Evolutionary conservation across 2,329 filamentous ascomycete genomes (phyloP), one percentile per base, ranked within the genome.

Genomic region (Sordariomycetes sp.): DNA sequence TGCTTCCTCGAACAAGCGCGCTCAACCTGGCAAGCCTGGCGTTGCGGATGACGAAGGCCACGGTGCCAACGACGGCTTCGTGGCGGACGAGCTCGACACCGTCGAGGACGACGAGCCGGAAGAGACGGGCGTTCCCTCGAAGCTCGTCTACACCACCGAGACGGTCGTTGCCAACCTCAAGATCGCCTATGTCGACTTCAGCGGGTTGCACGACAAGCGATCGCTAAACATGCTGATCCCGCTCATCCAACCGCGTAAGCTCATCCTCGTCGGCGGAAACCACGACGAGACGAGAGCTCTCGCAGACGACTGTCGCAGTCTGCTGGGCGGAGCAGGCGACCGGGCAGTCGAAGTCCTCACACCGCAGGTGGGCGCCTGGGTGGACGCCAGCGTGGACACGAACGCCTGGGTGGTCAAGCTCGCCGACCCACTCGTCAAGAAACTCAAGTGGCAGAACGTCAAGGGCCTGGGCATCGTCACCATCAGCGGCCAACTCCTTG

Each of bases 401-500:
- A 95, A 96, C 53, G 88, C 92, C 4, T 98, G 93, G 92, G 81
- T 85, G 17, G 84, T 98, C 39, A 94, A 88, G 57, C 71, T 98
- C 14, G 87, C 86, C 32, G 85, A 90, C 45, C 66, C 75, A 29
- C 75, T 98, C 15, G 83, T 94, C 39, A 86, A 86, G 58, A 82
- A 82, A 46, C 70, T 98, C 39, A 86, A 85, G 50, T 96, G 92
- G 92, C 92, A 96, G 61, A 88, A 86, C 38, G 87, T 96, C 17
- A 80, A 86, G 36, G 87, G 84, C 3, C 66, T 96, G 7, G 84
- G 86, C 25, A 86, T 98, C 37, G 90, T 94, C 12, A 93, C 90
- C n/a, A 70, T 98, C 36, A 93, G 86, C 3, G 92, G 87, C 8
- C 78, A 63, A 61, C 68, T 57, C 50, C 70, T 68, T 11, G 53